Conservation (phyloP, 2,329 filamentous ascomycete genomes). For the Ascochyta rabiei region DNA sequence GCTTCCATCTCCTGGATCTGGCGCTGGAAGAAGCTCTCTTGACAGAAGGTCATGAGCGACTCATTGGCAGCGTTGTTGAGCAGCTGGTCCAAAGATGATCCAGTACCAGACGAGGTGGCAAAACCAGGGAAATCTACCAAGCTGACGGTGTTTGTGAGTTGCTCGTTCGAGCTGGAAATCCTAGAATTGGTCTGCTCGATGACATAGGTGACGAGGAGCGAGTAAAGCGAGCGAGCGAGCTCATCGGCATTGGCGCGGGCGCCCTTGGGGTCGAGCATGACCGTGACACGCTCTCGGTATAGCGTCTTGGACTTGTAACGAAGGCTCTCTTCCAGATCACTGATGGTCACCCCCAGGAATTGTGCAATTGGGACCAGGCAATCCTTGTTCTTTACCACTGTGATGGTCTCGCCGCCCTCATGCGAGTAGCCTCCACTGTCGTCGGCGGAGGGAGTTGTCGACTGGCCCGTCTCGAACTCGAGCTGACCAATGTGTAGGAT, state of each 20-base stretch:
- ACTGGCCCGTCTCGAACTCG: constrained; percentile 83
- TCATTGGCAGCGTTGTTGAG: constrained; percentile 94
- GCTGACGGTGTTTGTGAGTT: constrained; percentile 90
- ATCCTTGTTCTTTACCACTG: constrained; percentile 92
- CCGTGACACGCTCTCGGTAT: constrained; percentile 93
- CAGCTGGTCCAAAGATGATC: constrained; percentile 86
- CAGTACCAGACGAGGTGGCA: constrained; percentile 79
- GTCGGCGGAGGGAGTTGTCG: constrained; percentile 78
- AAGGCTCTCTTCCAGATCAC: constrained; percentile 83
- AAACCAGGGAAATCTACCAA: constrained; percentile 98
- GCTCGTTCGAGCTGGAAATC: constrained; percentile 84
- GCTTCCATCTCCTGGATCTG: constrained; percentile 93
- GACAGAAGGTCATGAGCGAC: constrained; percentile 87
- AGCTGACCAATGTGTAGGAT: constrained; percentile 98
- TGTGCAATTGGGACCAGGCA: constrained; percentile 83
- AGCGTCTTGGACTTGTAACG: constrained; percentile 98
- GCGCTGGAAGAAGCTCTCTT: constrained; percentile 95
- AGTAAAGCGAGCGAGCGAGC: constrained; percentile 90
- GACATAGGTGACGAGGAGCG: constrained; percentile 89
- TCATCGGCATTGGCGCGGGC: constrained; percentile 93
- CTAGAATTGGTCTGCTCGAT: constrained; percentile 92
- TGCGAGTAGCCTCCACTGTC: constrained; percentile 97
- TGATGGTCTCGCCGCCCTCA: constrained; percentile 85
- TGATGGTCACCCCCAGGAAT: constrained; percentile 85
- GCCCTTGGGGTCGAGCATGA: constrained; percentile 93